Evolutionary conservation across 345 rosid species (phyloP).

Genomic region (Syzygium aqueum): DNA sequence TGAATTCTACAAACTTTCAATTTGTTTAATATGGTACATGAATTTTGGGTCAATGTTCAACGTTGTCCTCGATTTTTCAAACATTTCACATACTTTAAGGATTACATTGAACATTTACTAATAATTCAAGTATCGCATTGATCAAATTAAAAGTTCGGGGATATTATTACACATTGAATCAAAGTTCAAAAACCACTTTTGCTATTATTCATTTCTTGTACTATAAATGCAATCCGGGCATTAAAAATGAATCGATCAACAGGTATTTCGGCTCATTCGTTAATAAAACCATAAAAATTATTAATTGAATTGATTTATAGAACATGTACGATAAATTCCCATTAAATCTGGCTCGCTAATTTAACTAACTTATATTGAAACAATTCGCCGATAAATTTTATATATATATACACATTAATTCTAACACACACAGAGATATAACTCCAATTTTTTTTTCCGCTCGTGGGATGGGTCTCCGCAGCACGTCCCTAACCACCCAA

Average conservation of each 20-base stretch:
- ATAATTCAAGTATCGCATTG: fast-evolving
- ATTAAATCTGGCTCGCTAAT: neutral
- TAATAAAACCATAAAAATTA: no score
- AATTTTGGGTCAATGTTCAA: no score
- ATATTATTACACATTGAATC: neutral
- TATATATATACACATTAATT: neutral
- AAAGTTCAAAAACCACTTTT: neutral
- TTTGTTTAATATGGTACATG: no score
- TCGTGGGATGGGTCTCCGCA: neutral
- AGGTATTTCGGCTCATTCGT: no score
- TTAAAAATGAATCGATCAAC: no score
- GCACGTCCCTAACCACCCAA: neutral
- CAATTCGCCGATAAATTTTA: neutral
- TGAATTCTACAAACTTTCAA: no score
- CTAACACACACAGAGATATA: neutral
- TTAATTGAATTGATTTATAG: no score
- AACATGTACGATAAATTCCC: neutral
- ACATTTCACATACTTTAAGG: no score
- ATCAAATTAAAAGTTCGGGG: neutral
- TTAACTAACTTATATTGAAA: neutral
- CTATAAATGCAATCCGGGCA: neutral
- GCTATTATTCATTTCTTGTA: neutral
- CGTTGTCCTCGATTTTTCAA: no score
- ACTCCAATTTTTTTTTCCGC: neutral
- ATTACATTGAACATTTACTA: no score